Evolutionary conservation across 352 stramenopile genomes (phyloP), one percentile per base, ranked within the genome.

Genomic region (Phytophthora vignae): DNA sequence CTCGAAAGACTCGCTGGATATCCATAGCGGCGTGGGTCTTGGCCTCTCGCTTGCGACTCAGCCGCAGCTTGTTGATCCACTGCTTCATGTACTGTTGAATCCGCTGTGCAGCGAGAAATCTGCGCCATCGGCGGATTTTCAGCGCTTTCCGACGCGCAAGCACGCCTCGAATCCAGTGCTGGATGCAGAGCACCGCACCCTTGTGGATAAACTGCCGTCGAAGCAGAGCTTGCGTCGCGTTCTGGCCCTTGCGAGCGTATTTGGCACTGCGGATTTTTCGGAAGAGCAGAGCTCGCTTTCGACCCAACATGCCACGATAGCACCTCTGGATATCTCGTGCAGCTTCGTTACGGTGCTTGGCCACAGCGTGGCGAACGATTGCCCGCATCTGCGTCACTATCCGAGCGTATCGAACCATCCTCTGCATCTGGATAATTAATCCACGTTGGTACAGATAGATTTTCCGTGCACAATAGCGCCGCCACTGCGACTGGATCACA

Each of bases 191-290:
- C 2, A 66, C 78, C 2, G 82, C 84, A 0, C 87, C 87, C 25
- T 68, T 67, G 10, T 64, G 72, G 29, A 92, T 67, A 48, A 94
- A 81, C 7, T 73, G 62, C 15, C 77, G 73, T 8, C 83, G 83
- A n/a, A 88, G 60, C 55, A 88, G 76, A 14, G 79, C 75, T 61
- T 92, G 76, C 0, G 66, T 64, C 1, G 84, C 82, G 42, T 90
- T 87, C 71, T 92, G 84, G 0, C 82, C 82, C 52, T 82, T 84
- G 38, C 67, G 75, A 11, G 80, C 79, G 44, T 68, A 79, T 40
- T 80, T 85, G 25, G 76, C 82, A n/a, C 74, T 78, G 21, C 78
- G 80, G 48, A 94, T 89, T 73, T 93, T 93, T 22, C 85, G 81
- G 63, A 87, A 90, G 7, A 94, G 58, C 17, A 78, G 22, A 7